Percentiles rank a stretch among this genome's conserved stretches.
These are phyloP conservation scores for Veloboletus limbatus DNA, from an alignment of 1,284 basidiomycete genomes.

Conservation along the genomic window DNA sequence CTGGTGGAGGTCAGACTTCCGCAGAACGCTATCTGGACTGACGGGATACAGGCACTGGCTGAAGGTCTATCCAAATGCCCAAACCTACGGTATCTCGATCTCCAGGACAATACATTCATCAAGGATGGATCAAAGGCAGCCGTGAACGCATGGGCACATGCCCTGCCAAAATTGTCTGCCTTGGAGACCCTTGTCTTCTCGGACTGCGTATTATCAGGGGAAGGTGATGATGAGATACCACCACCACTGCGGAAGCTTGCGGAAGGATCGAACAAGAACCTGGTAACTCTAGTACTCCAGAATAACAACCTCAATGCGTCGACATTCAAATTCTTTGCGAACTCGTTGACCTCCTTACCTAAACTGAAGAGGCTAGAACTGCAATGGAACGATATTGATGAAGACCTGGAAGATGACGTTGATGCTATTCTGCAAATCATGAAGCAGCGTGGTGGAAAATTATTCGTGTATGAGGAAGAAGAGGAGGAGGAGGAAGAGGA, in stretches of 20 bases:
- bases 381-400: conserved; percentile 85
- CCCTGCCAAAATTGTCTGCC: conserved; percentile 68
- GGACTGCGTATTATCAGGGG: conserved; percentile 81
- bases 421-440: conserved; percentile 61
- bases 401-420: conserved; percentile 71
- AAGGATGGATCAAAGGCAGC: conserved; percentile 58
- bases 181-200: conserved; percentile 84
- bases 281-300: conserved; percentile 79
- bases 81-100: conserved; percentile 76
- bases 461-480: conserved; percentile 70
- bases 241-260: conserved; percentile 64
- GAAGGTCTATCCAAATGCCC: conserved; percentile 71
- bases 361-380: conserved; percentile 70
- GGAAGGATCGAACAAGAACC: conserved; percentile 69
- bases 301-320: conserved; percentile 85
- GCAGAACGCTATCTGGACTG: conserved; percentile 97
- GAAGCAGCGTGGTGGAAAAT: conserved; percentile 63
- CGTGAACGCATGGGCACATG: conserved; percentile 68
- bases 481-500: conserved; percentile 62
- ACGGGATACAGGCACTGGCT: conserved; percentile 84
- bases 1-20: conserved; percentile 89
- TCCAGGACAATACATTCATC: conserved; percentile 96
- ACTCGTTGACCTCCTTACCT: conserved; percentile 62
- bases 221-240: conserved; percentile 64
- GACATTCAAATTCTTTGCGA: conserved; percentile 66